Evolutionary conservation across 495 filamentous ascomycete species (phyloP), one percentile per base, ranked within the genome.

Genomic region (Podospora conica): DNA sequence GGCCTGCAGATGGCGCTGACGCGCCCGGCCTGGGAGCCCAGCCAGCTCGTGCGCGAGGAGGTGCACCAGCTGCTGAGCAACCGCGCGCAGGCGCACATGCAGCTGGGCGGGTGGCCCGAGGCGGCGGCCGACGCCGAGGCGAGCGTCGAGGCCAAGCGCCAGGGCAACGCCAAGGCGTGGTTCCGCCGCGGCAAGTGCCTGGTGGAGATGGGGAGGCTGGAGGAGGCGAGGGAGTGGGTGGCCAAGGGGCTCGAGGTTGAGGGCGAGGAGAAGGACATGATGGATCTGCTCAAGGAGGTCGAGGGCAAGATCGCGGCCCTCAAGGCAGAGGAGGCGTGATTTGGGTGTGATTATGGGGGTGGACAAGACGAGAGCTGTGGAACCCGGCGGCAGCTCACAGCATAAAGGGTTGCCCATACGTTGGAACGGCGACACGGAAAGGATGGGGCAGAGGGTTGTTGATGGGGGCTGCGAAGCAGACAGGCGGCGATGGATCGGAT

Each of bases 121-220:
- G 95, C 83, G 3, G 82, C 89, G 23, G 79, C 88, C 3, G 95
- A 98, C 80, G 91, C 91, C n/a, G 88, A 92, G 80, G 80, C 82
- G 6, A 94, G 90, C 71, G 90, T 97, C n/a, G 94, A 96, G 79
- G 85, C 90, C 64, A 97, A 96, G 86, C 81, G 86, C 61, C 80
- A 85, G 55, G 91, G 88, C 28, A 97, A 98, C 78, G 87, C 90
- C 8, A 98, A 97, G 87, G 93, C 89, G 3, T 97, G 93, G 90
- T 97, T 91, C 88, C 79, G 94, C 57, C 80, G 90, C 67, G 93
- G 89, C 9, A 87, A 85, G 80, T 93, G 88, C 76, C 79, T 97
- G 74, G 76, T 87, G 61, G 95, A 98, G 87, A 98, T 97, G 95
- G 88, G 90, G 9, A 76, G 93, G 74, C 80, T 89, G 75, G 87